Evolutionary conservation across 768 basidiomycete species (phyloP).

Genomic region (Auricularia auricula-judae): DNA sequence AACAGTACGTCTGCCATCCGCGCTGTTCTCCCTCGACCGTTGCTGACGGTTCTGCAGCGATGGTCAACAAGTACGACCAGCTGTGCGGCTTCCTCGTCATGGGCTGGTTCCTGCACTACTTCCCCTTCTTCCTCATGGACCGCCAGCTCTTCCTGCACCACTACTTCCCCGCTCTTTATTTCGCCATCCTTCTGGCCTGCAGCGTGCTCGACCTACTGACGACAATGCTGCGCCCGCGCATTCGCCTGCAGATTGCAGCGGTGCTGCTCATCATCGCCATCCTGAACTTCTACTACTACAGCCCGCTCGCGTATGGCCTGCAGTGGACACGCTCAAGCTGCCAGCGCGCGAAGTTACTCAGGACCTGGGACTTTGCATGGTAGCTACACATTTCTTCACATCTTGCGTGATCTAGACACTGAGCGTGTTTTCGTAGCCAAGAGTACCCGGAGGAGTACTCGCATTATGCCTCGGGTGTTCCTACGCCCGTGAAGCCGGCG

Average conservation of each 20-base stretch:
- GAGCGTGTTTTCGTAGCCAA: constrained; percentile 27
- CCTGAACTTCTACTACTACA: constrained; percentile 70
- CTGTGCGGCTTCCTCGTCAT: constrained; percentile 86
- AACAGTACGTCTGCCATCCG: constrained; percentile 48
- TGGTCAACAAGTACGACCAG: constrained; percentile 83
- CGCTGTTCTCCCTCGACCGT: not conserved
- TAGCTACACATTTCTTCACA: constrained; percentile 18
- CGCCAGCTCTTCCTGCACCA: constrained; percentile 98
- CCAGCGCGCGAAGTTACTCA: constrained; percentile 67
- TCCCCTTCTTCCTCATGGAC: constrained; percentile 95
- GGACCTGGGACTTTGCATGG: constrained; percentile 96
- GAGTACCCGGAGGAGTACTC: constrained; percentile 64
- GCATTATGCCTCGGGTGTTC: constrained; percentile 33
- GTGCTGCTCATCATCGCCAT: constrained; percentile 62
- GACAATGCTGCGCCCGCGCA: constrained; percentile 59
- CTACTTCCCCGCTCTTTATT: constrained; percentile 95
- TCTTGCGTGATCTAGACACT: too few relatives aligned
- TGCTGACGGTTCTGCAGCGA: constrained; percentile 37
- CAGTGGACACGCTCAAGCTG: constrained; percentile 83
- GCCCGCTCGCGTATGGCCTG: constrained; percentile 73
- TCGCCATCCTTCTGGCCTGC: constrained; percentile 70
- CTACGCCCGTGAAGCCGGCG: constrained; percentile 28
- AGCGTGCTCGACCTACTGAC: constrained; percentile 79
- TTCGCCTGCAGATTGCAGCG: constrained; percentile 72
- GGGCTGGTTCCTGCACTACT: constrained; percentile 88